These are phyloP conservation scores for Kwoniella botswanensis DNA, from an alignment of 768 basidiomycete genomes.

Conservation along the genomic window DNA sequence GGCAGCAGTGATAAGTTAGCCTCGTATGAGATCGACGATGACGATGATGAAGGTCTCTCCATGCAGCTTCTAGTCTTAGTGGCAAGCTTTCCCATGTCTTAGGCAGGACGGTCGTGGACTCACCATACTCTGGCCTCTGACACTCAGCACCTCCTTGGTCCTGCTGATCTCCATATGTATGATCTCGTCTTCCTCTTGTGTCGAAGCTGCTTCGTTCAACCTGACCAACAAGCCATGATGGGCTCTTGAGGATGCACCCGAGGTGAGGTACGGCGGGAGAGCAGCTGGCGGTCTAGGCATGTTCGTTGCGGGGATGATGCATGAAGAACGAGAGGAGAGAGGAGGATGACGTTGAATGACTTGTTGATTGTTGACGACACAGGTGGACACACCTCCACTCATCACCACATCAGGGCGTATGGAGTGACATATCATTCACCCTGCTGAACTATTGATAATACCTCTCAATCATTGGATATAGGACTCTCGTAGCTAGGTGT, in stretches of 20 bases:
- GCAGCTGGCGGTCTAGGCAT: slow-evolving; percentile 12
- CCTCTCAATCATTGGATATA: no score
- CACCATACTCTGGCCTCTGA: slow-evolving; percentile 26
- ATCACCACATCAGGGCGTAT: no score
- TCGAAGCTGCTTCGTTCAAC: slow-evolving; percentile 35
- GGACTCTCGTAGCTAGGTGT: no score
- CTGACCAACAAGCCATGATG: slow-evolving; percentile 48
- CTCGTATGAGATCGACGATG: not conserved
- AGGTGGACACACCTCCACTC: slow-evolving; percentile 2
- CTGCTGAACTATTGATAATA: not conserved
- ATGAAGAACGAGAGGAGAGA: not conserved
- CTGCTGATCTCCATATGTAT: slow-evolving; percentile 25
- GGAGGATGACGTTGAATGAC: not conserved
- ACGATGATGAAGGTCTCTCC: not conserved
- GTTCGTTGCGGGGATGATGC: not conserved
- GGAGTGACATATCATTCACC: not conserved
- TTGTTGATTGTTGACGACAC: not conserved
- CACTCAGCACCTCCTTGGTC: slow-evolving; percentile 20
- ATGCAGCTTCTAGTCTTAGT: not conserved
- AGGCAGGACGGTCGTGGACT: slow-evolving; percentile 1
- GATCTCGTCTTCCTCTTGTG: slow-evolving; percentile 41
- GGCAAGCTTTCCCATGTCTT: not conserved
- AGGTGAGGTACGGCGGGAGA: slow-evolving; percentile 48
- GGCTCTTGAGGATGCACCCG: slow-evolving; percentile 47
- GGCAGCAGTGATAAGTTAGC: not conserved